These are phyloP conservation scores for Encephalitozoon intestinalis DNA, from an alignment of 371 early-diverging fungal species.

Conservation along the genomic window DNA sequence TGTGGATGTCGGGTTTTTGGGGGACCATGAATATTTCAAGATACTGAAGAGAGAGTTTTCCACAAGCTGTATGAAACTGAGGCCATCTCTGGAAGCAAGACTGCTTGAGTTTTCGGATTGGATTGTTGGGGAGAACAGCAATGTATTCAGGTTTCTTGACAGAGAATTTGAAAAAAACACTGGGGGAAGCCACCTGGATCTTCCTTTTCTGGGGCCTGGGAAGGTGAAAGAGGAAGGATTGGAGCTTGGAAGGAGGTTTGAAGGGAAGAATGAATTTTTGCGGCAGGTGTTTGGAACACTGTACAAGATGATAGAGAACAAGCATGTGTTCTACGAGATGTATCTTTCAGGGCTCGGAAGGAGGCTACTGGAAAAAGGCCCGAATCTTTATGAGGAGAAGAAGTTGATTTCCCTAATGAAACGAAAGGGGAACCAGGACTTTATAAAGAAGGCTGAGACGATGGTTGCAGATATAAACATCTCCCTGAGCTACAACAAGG, in stretches of 20 bases:
- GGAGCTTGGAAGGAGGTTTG: neutral
- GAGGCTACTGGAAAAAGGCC: neutral
- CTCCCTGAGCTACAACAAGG: neutral
- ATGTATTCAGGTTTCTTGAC: neutral
- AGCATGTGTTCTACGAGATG: constrained; percentile 8
- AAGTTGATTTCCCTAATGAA: constrained; percentile 5
- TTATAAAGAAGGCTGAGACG: constrained; percentile 8
- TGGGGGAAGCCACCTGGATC: neutral
- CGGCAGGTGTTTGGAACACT: constrained; percentile 7
- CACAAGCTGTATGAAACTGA: neutral
- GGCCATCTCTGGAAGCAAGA: constrained; percentile 6
- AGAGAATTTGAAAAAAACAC: neutral
- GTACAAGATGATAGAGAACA: constrained; percentile 32
- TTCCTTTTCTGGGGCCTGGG: neutral
- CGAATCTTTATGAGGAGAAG: constrained; percentile 12
- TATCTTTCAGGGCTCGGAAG: constrained; percentile 7
- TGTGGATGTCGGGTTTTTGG: constrained; percentile 26
- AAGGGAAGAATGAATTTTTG: neutral
- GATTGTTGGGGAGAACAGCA: neutral
- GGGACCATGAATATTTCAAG: neutral
- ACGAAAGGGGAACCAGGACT: neutral
- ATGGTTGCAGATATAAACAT: constrained; percentile 20
- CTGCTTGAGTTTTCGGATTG: constrained; percentile 14
- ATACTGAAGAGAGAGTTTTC: neutral
- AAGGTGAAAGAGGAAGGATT: neutral